Percentiles rank a stretch among this genome's conserved stretches.
phyloP scores from a whole-genome alignment of 768 basidiomycete species.

The Panaeolus cyanescens region DNA sequence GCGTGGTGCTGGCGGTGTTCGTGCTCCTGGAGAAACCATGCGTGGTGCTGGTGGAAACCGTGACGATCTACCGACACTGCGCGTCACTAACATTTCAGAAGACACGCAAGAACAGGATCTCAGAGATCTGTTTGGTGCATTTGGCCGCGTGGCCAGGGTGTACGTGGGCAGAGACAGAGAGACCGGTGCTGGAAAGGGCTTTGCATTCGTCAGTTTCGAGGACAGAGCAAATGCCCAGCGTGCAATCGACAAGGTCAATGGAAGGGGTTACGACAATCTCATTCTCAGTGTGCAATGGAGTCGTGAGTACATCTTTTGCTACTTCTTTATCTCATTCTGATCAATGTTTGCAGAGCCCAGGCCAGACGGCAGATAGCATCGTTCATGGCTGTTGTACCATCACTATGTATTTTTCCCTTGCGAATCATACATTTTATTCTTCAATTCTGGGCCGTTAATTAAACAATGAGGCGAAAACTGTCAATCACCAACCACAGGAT shows the following conservation, averaged over 20 bases:
- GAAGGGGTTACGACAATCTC: slow-evolving; percentile 90
- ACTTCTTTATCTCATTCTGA: not conserved
- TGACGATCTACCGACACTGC: slow-evolving; percentile 94
- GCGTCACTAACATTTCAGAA: slow-evolving; percentile 95
- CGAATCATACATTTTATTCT: not conserved
- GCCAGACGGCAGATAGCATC: slow-evolving; percentile 32
- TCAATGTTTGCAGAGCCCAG: slow-evolving; percentile 30
- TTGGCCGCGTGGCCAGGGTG: slow-evolving; percentile 86
- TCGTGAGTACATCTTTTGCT: slow-evolving; percentile 40
- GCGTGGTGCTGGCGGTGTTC: slow-evolving; percentile 63
- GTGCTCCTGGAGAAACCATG: slow-evolving; percentile 80
- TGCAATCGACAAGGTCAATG: slow-evolving; percentile 92
- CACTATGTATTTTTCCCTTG: slow-evolving; percentile 7
- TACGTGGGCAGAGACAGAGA: slow-evolving; percentile 95
- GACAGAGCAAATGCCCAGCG: slow-evolving; percentile 74
- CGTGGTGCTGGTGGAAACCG: slow-evolving; percentile 57
- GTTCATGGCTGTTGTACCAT: slow-evolving; percentile 8
- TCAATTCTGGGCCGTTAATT: no score
- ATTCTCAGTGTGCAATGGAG: slow-evolving; percentile 72
- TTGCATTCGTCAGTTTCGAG: slow-evolving; percentile 97
- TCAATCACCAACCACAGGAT: not conserved
- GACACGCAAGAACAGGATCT: slow-evolving; percentile 95
- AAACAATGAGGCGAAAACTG: not conserved
- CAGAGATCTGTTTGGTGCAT: slow-evolving; percentile 84
- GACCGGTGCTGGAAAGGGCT: slow-evolving; percentile 93